Base-by-base conservation (phyloP, 2,329 filamentous ascomycete species). In the Mollisia scopiformis region DNA sequence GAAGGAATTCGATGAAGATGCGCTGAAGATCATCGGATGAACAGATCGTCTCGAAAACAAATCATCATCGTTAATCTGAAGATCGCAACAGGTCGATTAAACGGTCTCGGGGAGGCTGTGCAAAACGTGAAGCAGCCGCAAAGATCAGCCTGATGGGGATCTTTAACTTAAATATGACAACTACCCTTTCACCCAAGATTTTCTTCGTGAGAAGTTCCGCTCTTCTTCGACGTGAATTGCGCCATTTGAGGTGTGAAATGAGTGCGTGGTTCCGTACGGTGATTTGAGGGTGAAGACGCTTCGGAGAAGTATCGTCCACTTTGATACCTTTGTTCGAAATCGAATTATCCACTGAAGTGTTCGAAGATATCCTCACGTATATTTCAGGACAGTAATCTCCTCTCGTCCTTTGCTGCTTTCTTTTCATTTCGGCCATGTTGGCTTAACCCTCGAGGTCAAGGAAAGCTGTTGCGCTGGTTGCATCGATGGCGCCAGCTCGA, bases 91-190 rank as follows among this genome's bases (percentile, higher is more conserved):
- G 58, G 43, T 43, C 23, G 33, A 35, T 55, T 37, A 43, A 47
- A 19, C 46, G 21, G 46, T 19, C 55, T 60, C 62, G 55, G 62
- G 51, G 53, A 61, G 62, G 62, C 62, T 58, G 58, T 61, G 58
- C 55, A 61, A 30, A 47, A 10, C 28, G 43, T 58, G 52, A 60
- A 57, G 43, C 61, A 60, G 46, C 33, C 49, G 51, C 39, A 21
- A 50, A 55, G n/a, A 33, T 58, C 56, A 61, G 58, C 25, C 58
- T 63, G 55, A 50, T 61, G 39, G 39, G 14, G n/a, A n/a, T 37
- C 19, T 23, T 30, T 25, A 58, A 47, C 23, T 46, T 30, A 50
- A 54, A 61, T 57, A 61, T 61, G 51, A 25, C 35, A n/a, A 47
- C 50, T 6, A 35, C n/a, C n/a, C n/a, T 33, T 50, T 43, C 39